phyloP scores from a whole-genome alignment of 2,329 filamentous ascomycete species.

The Juglanconis juglandina region DNA sequence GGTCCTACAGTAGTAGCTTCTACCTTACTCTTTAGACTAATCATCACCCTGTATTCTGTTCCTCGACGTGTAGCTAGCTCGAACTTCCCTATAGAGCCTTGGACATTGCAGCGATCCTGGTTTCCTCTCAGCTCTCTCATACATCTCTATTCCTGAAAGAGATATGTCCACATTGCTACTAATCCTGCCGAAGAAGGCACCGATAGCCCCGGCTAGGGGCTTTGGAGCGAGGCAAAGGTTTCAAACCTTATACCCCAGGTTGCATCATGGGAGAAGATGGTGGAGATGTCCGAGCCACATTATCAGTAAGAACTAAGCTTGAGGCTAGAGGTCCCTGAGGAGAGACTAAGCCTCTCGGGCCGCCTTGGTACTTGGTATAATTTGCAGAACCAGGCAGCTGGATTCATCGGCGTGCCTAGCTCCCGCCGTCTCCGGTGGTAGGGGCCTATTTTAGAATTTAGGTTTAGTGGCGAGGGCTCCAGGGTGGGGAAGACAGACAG shows the following conservation, averaged over 20 bases:
- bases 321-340: not conserved
- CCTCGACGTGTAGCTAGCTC: not conserved
- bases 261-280: conserved; percentile 5
- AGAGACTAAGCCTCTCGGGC: not conserved
- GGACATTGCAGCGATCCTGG: no score
- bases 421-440: not conserved
- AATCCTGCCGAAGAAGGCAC: not conserved
- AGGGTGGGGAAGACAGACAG: not conserved
- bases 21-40: not conserved
- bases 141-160: not conserved
- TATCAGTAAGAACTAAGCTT: not conserved
- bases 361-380: not conserved
- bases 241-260: not conserved
- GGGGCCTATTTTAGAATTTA: not conserved
- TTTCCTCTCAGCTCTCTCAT: no score
- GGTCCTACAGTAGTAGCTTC: not conserved
- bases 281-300: conserved; percentile 16
- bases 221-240: not conserved
- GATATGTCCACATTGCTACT: not conserved
- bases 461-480: not conserved
- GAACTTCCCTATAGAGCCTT: not conserved
- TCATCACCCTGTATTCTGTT: no score
- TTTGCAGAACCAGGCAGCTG: not conserved
- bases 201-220: not conserved
- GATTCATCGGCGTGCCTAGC: not conserved